Evolutionary conservation across 352 stramenopile genomes (phyloP).

Genomic region (Pythium periplocum): DNA sequence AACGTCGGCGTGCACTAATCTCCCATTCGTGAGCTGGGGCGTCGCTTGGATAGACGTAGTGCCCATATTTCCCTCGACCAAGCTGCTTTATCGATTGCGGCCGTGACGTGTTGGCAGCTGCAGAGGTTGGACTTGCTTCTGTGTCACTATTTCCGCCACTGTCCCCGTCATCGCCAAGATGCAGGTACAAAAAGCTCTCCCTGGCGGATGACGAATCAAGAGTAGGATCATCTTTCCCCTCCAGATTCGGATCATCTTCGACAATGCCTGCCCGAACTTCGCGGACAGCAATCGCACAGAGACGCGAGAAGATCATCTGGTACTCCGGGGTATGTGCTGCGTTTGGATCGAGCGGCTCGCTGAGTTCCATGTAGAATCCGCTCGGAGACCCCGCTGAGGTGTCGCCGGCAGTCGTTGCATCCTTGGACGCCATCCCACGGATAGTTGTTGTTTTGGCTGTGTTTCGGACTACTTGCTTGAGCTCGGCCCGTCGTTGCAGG

Average conservation of each 20-base stretch:
- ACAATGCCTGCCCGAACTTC: conserved; percentile 11
- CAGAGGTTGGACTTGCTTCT: no score
- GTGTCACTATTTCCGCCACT: no score
- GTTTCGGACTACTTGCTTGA: conserved; percentile 48
- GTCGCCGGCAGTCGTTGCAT: not conserved
- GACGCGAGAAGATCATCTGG: conserved; percentile 55
- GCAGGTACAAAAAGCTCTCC: no score
- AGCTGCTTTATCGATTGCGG: conserved; percentile 51
- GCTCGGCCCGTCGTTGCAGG: conserved; percentile 51
- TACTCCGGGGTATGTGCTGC: conserved; percentile 41
- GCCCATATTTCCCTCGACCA: conserved; percentile 49
- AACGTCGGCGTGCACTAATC: conserved; percentile 36
- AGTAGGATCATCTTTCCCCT: no score
- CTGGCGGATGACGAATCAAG: no score
- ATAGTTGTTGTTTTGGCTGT: conserved; percentile 42
- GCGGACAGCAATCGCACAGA: conserved; percentile 49
- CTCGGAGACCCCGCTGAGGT: not conserved
- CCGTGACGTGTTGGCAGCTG: conserved; percentile 1
- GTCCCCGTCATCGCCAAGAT: no score
- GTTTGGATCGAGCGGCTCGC: conserved; percentile 31
- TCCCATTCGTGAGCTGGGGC: conserved; percentile 53
- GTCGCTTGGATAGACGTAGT: conserved; percentile 69
- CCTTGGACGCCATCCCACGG: conserved; percentile 12
- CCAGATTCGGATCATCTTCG: no score
- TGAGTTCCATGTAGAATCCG: conserved; percentile 44